Base-by-base conservation (phyloP, 2,329 filamentous ascomycete genomes). In the Anthostomella pinea region DNA sequence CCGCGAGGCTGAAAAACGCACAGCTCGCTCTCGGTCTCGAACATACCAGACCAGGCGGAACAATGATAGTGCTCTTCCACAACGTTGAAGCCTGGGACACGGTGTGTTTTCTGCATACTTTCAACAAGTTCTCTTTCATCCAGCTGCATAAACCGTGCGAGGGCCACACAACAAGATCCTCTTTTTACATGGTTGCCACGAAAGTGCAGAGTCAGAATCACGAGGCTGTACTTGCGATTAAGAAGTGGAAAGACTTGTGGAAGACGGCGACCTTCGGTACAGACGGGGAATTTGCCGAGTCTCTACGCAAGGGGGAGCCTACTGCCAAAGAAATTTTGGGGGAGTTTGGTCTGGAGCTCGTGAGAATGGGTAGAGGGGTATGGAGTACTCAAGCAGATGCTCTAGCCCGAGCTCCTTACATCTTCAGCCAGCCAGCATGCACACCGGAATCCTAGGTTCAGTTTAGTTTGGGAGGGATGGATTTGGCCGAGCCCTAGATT, bases 141-240 rank as follows among this genome's bases (percentile, higher is more conserved):
- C 26, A 39, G 15, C 44, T 75, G 0, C 69, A 64, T 51, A 79
- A 79, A 48, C 70, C 69, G 0, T 43, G 6, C 2, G 50, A 6
- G 1, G 46, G 39, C 3, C 70, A 78, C 39, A 51, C 46, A 2
- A 69, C 54, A 14, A 56, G 66, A 4, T 71, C 67, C 0, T 76
- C 72, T 0, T 79, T 77, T 43, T 79, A 79, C 47, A 57, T 77
- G 49, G 41, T 79, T 8, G 73, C 72, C 2, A 64, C 52, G 2
- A 46, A 66, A 3, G 56, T 79, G 0, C 54, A 63, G 26, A 56
- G 57, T 5, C 25, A 53, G 3, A 40, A 44, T 13, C 27, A 46
- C 0, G 53, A 59, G 19, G 70, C 68, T 0, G 3, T 49, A 0
- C 20, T 38, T 7, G 65, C 68, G 0, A 43, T 76, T 2, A 26